Evolutionary conservation across 176 grass and related monocot genomes (phyloP), one percentile per base, ranked within the genome.

Genomic region (Canna indica): DNA sequence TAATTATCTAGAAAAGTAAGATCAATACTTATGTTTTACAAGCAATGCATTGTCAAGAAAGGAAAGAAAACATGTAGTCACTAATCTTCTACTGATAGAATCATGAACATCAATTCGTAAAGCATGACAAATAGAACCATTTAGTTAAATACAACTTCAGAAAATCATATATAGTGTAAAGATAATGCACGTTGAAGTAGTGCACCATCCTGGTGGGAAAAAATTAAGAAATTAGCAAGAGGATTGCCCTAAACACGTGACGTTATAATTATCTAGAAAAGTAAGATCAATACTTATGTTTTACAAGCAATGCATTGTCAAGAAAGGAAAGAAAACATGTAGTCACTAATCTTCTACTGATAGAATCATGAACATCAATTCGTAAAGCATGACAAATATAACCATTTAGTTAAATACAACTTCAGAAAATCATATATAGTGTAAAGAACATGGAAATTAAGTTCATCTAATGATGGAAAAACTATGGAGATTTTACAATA

Each of bases 101-200:
- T n/a, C n/a, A n/a, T n/a, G n/a, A n/a, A n/a, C n/a, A n/a, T n/a
- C n/a, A n/a, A n/a, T n/a, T n/a, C n/a, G n/a, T n/a, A 11, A 44
- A 44, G 13, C 41, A 44, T 44, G 41, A 44, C 13, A 44, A 44
- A 11, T 11, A 44, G 41, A 1, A 44, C 7, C 1, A 44, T 44
- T 44, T 44, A 44, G 41, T 44, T 44, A n/a, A n/a, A n/a, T n/a
- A n/a, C n/a, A n/a, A n/a, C n/a, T n/a, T n/a, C n/a, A n/a, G n/a
- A n/a, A n/a, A n/a, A n/a, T n/a, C n/a, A n/a, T n/a, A n/a, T n/a
- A n/a, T n/a, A n/a, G n/a, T n/a, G n/a, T n/a, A 99, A 99, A 70
- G 86, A 82, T 74, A 99, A 76, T 63, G 86, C 82, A 0, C 84
- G 83, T 76, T 90, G 94, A 83, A 99, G 89, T 63, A 99, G 88